phyloP scores from a whole-genome alignment of 75 land plant genomes.

The Cryptomeria japonica region DNA sequence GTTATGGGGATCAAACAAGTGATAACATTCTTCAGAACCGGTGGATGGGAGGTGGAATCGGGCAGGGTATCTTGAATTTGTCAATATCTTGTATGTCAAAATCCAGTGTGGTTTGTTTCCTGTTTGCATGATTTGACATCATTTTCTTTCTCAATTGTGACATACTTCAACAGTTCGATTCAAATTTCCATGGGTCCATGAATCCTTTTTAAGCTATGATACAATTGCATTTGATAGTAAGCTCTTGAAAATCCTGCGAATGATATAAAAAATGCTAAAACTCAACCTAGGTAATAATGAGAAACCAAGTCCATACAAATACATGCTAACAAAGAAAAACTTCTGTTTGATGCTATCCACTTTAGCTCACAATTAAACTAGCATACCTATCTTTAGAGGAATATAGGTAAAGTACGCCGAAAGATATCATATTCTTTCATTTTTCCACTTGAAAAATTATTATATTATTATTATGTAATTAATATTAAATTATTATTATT shows the following conservation, averaged over 20 bases:
- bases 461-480: too few species aligned
- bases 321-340: neutral
- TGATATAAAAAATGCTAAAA: neutral
- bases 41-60: constrained; percentile 44
- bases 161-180: neutral
- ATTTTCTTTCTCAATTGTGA: neutral
- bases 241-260: neutral
- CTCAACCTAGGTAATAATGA: neutral
- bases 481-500: too few species aligned
- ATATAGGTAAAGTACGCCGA: too few species aligned
- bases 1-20: constrained; percentile 23
- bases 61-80: constrained; percentile 37
- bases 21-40: constrained; percentile 30
- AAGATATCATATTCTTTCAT: too few species aligned
- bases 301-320: neutral
- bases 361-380: neutral
- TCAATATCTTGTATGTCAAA: constrained; percentile 15
- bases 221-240: too few species aligned
- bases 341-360: neutral
- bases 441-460: too few species aligned
- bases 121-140: neutral
- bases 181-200: neutral
- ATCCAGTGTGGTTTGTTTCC: neutral
- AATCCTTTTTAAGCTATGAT: too few species aligned
- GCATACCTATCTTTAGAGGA: too few species aligned